Conservation (phyloP, 2,329 filamentous ascomycete species). For the Cordyceps farinosa region DNA sequence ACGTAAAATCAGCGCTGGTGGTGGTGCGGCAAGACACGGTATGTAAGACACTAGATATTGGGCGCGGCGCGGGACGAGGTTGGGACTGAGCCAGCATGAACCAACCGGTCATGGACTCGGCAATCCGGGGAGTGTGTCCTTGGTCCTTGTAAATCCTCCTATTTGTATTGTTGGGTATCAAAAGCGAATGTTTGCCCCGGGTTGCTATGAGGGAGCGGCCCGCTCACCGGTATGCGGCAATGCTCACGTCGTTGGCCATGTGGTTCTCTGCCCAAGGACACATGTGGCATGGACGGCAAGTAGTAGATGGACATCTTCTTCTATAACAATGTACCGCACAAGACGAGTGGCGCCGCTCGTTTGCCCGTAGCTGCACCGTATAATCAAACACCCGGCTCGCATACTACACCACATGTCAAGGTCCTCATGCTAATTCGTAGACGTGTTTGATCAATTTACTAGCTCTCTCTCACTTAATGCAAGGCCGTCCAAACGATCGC, state of each 20-base stretch:
- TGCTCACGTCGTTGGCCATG: not conserved
- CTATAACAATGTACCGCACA: no score
- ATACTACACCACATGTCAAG: not conserved
- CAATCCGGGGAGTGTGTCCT: no score
- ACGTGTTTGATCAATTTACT: not conserved
- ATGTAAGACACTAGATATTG: slow-evolving; percentile 8
- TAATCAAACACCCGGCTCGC: no score
- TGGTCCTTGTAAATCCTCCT: not conserved
- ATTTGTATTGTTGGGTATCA: no score
- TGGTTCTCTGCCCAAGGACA: not conserved
- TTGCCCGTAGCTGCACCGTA: no score
- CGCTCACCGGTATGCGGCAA: not conserved
- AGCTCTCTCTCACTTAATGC: not conserved
- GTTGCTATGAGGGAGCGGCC: not conserved
- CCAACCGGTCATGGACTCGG: no score
- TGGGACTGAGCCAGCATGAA: not conserved
- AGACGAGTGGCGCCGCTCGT: no score
- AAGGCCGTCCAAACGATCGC: not conserved
- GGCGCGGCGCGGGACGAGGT: not conserved
- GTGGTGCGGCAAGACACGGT: slow-evolving; percentile 6
- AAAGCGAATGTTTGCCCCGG: no score
- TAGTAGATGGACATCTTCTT: not conserved
- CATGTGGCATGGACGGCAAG: not conserved
- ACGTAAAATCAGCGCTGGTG: not conserved
- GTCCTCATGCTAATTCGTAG: not conserved